Evolutionary conservation across 768 basidiomycete species (phyloP), one percentile per base, ranked within the genome.

Genomic region (Strobilomyces dryophilus): DNA sequence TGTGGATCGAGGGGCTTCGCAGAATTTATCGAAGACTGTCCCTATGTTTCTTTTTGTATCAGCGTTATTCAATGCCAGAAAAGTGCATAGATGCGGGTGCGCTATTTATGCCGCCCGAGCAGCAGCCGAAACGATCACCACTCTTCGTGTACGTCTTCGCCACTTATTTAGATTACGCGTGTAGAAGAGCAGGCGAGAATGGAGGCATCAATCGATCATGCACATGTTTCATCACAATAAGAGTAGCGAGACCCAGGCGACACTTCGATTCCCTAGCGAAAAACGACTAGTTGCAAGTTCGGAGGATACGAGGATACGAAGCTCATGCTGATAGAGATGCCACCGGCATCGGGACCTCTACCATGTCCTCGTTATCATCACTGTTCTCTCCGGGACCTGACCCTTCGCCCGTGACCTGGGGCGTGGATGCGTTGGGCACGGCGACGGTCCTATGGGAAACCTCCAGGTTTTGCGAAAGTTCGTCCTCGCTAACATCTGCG

Each of bases 401-500:
- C 34, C 51, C 52, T 27, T 47, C 54, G 15, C 49, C 56, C 3
- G 27, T n/a, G 21, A 39, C 35, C 32, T 41, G 54, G 0, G 49
- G 27, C 2, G 41, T 47, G 40, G 36, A 14, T 32, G 45, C 24
- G 9, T 45, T 44, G 21, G 59, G 48, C 43, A 36, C 27, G 15
- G 35, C 14, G 6, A 8, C 24, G 2, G 35, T 45, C 48, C 47
- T 46, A 21, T 55, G 56, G 24, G 49, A 31, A 12, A 49, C 40
- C 27, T 69, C 60, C 31, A 66, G 41, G 35, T 69, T 67, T 1
- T 64, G 60, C 15, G 68, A 68, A 17, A 68, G 55, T 35, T 59
- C 64, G 34, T 67, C 69, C 34, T 70, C 72, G 11, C 56, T 56
- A 41, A 69, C 71, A 47, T 81, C 79, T 14, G 79, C 82, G 44